Base-by-base conservation (phyloP, 305 asterid genomes). In the Nicotiana rustica region DNA sequence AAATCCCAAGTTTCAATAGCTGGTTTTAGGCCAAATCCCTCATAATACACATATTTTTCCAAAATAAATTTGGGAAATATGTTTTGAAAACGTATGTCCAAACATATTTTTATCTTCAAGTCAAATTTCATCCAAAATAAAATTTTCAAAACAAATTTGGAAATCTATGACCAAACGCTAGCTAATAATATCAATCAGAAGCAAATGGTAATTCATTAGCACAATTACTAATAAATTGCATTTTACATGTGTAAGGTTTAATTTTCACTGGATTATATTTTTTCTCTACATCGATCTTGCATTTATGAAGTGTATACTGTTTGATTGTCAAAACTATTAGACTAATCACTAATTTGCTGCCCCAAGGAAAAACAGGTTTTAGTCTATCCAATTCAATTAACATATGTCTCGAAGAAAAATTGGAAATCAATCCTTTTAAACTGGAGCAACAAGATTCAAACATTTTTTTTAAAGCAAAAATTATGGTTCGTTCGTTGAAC, bases 151-250 rank as follows among this genome's bases (percentile, higher is more conserved):
- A 0, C 29, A 25, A 25, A 25, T 25, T 25, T 25, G 29, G 29
- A 25, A 25, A 25, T 25, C 29, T 25, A 25, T 25, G 29, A 25
- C 29, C 29, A 25, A 25, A 25, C 29, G 29, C 29, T 25, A 25
- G 29, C 29, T 25, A 25, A 25, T 25, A 38, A 15, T 38, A 36
- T 1, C 9, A 8, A 17, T 8, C 1, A n/a, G 6, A 66, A 66
- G 13, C 15, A 44, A 66, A n/a, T 67, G 73, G 47, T 67, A 67
- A 33, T 67, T 17, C 29, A 35, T 7, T 35, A 36, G 0, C 15
- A 67, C 76, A 67, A 33, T 25, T 25, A 9, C 33, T 17, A 69
- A 36, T 38, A 69, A 69, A 17, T 69, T 69, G 77, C n/a, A 69
- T 69, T 12, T 12, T 68, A 68, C 2, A 68, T 3, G 10, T 68